A percentile compares a stretch with the other conserved stretches of the same genome.
Conservation (phyloP, 2,329 filamentous ascomycete genomes). For the Parascedosporium putredinis region DNA sequence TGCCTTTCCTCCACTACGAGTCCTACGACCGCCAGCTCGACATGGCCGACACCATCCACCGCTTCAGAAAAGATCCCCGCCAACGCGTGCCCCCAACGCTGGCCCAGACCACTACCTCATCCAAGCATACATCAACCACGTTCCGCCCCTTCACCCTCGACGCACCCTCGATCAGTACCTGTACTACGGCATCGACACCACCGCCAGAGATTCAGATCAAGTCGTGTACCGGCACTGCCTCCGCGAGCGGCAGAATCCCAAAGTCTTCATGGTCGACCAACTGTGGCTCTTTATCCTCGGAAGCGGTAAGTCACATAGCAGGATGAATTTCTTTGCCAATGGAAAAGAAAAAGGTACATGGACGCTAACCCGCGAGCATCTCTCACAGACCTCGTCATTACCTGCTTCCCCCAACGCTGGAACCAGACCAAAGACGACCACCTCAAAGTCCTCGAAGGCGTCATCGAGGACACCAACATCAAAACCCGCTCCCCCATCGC, state of each 20-base stretch:
- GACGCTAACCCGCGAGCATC: neutral
- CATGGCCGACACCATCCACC: slow-evolving; percentile 18
- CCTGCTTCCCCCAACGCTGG: slow-evolving; percentile 31
- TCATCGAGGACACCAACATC: slow-evolving; percentile 7
- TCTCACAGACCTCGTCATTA: slow-evolving; percentile 21
- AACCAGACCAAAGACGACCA: slow-evolving; percentile 28
- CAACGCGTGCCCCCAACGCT: neutral
- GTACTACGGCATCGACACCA: slow-evolving; percentile 28
- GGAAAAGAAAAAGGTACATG: no score
- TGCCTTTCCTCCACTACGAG: slow-evolving; percentile 32
- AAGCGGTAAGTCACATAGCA: slow-evolving; percentile 15
- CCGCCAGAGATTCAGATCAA: slow-evolving; percentile 28
- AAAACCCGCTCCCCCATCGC: slow-evolving; percentile 10
- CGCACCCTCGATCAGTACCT: slow-evolving; percentile 36
- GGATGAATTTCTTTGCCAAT: no score
- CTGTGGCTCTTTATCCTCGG: slow-evolving; percentile 34
- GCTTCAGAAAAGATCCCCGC: slow-evolving; percentile 2
- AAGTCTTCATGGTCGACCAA: slow-evolving; percentile 32
- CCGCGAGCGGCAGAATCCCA: slow-evolving; percentile 1
- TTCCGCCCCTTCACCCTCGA: slow-evolving; percentile 30
- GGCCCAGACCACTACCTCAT: slow-evolving; percentile 3
- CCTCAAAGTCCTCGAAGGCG: slow-evolving; percentile 7
- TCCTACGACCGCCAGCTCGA: slow-evolving; percentile 21
- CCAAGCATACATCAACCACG: slow-evolving; percentile 18
- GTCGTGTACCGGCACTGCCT: slow-evolving; percentile 26